Evolutionary conservation across 164 flowering plant genomes (phyloP).

Genomic region (Vitis vinifera): ASM3070453v1 NC_081823.1:22834001-22834500

Average conservation of each 20-base stretch:
- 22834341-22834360: neutral
- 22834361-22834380: neutral
- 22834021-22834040: too few relatives aligned
- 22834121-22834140: too few relatives aligned
- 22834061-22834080: too few relatives aligned
- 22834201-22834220: too few relatives aligned
- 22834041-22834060: too few relatives aligned
- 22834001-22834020: too few relatives aligned
- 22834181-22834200: too few relatives aligned
- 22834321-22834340: neutral
- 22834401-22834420: slow-evolving; percentile 39
- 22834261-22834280: neutral
- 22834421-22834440: slow-evolving; percentile 46
- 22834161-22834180: too few relatives aligned
- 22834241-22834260: neutral
- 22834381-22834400: neutral
- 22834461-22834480: slow-evolving; percentile 53
- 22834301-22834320: neutral
- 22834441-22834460: slow-evolving; percentile 33
- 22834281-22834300: neutral
- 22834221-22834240: neutral
- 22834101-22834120: too few relatives aligned
- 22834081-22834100: too few relatives aligned
- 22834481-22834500: slow-evolving; percentile 68
- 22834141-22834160: too few relatives aligned